Evolutionary conservation across 768 basidiomycete genomes (phyloP).

Genomic region (Rhizopogon sp.): DNA sequence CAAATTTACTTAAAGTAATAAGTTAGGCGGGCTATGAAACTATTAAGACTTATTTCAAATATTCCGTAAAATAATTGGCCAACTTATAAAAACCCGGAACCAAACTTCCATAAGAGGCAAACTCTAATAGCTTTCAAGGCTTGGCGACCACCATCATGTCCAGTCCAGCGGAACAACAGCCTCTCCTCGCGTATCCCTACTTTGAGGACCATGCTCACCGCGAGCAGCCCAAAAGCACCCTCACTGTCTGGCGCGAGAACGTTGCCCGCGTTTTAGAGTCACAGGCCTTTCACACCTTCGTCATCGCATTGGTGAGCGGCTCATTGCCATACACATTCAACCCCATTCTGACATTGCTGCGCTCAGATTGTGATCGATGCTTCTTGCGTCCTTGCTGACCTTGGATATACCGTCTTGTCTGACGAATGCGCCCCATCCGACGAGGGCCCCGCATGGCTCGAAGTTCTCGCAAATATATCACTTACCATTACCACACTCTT

Average conservation of each 20-base stretch:
- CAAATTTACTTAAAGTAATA: too few relatives aligned
- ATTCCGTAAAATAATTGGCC: too few relatives aligned
- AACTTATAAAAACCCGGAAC: too few relatives aligned
- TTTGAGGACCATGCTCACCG: constrained; percentile 11
- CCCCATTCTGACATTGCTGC: constrained; percentile 5
- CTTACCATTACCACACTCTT: constrained; percentile 68
- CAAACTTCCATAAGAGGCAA: neutral
- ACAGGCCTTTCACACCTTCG: constrained; percentile 44
- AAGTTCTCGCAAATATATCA: constrained; percentile 56
- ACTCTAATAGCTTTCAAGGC: too few relatives aligned
- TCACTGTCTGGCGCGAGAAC: constrained; percentile 23
- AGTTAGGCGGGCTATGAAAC: too few relatives aligned
- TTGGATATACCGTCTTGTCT: constrained; percentile 62
- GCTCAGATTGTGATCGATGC: constrained; percentile 59
- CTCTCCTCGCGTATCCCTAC: constrained; percentile 33
- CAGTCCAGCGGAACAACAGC: constrained; percentile 41
- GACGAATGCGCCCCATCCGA: constrained; percentile 40
- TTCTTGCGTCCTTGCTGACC: constrained; percentile 64
- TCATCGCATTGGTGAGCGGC: constrained; percentile 52
- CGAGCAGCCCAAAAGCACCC: constrained; percentile 2
- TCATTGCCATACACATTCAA: constrained; percentile 12
- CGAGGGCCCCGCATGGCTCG: constrained; percentile 56
- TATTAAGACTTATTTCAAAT: too few relatives aligned
- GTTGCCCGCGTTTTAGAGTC: constrained; percentile 50
- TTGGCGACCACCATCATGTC: constrained; percentile 22